These are phyloP conservation scores for Wilhelminamyces savonicus DNA, from an alignment of 805 yeast species.

Conservation along the genomic window DNA sequence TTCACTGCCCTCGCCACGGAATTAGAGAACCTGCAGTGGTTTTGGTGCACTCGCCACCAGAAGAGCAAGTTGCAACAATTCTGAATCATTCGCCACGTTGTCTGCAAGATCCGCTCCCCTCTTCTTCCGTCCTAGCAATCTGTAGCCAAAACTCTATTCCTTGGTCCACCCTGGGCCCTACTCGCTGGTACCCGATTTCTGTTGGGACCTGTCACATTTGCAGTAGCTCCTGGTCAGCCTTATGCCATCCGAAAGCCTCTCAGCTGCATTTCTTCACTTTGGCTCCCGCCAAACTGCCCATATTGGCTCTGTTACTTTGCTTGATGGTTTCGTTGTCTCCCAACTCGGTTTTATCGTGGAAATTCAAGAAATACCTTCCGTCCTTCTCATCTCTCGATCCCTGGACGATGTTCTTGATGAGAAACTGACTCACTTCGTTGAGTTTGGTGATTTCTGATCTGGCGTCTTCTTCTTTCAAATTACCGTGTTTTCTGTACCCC, in stretches of 20 bases:
- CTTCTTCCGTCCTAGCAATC: too few species aligned
- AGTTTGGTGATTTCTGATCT: slow-evolving; percentile 42
- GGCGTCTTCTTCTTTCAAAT: slow-evolving; percentile 10
- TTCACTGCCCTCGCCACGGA: too few species aligned
- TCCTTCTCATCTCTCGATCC: slow-evolving; percentile 45
- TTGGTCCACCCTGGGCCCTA: too few species aligned
- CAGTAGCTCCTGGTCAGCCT: too few species aligned
- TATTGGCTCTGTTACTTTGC: slow-evolving; percentile 34
- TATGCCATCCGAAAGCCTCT: neutral
- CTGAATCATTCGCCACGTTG: too few species aligned
- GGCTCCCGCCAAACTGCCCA: slow-evolving; percentile 46
- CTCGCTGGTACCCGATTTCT: too few species aligned
- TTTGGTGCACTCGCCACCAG: too few species aligned
- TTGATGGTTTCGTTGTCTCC: slow-evolving; percentile 86
- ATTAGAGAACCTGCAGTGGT: too few species aligned
- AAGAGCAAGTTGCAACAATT: too few species aligned
- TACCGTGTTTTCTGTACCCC: slow-evolving; percentile 38
- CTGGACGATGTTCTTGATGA: slow-evolving; percentile 79
- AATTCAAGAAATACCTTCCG: slow-evolving; percentile 50
- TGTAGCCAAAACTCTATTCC: too few species aligned
- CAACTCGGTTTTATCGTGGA: slow-evolving; percentile 77
- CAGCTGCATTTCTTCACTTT: slow-evolving; percentile 36
- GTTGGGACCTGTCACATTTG: too few species aligned
- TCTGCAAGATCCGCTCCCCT: too few species aligned
- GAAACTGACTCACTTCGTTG: slow-evolving; percentile 64